A percentile compares a stretch with the other conserved stretches of the same genome.
Evolutionary conservation across 169 alveolate genomes (phyloP).

Genomic region (Cardiosporidium cionae): DNA sequence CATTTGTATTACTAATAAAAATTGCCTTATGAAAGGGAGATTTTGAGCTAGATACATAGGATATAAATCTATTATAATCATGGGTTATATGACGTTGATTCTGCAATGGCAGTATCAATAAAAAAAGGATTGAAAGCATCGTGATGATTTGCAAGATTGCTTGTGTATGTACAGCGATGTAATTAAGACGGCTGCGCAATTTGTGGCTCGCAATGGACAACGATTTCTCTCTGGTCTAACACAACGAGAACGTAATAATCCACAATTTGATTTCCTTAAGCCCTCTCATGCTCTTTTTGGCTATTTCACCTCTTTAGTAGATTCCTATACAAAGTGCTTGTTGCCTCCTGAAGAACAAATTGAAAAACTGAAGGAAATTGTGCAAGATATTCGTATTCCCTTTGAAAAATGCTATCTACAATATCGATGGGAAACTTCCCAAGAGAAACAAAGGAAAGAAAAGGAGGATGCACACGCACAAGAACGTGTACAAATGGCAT

Average conservation of each 20-base stretch:
- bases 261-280: conserved; percentile 88
- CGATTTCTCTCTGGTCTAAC: conserved; percentile 82
- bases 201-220: conserved; percentile 94
- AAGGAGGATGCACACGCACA: conserved; percentile 60
- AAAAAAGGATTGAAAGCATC: too few species aligned
- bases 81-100: too few species aligned
- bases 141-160: too few species aligned
- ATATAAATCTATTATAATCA: too few species aligned
- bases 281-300: conserved; percentile 88
- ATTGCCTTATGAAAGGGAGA: too few species aligned
- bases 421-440: conserved; percentile 65
- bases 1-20: too few species aligned
- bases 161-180: conserved; percentile 80
- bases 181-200: conserved; percentile 88
- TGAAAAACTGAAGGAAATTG: conserved; percentile 64
- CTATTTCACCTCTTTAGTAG: conserved; percentile 85
- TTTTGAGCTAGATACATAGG: too few species aligned
- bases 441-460: conserved; percentile 65
- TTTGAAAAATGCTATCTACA: conserved; percentile 52
- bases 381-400: conserved; percentile 53
- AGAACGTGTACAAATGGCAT: conserved; percentile 58
- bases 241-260: conserved; percentile 67
- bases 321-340: conserved; percentile 84
- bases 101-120: too few species aligned
- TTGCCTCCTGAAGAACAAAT: conserved; percentile 77